These are phyloP conservation scores for Trichosporon asahii DNA, from an alignment of 1,284 basidiomycete species.

Conservation along the genomic window DNA sequence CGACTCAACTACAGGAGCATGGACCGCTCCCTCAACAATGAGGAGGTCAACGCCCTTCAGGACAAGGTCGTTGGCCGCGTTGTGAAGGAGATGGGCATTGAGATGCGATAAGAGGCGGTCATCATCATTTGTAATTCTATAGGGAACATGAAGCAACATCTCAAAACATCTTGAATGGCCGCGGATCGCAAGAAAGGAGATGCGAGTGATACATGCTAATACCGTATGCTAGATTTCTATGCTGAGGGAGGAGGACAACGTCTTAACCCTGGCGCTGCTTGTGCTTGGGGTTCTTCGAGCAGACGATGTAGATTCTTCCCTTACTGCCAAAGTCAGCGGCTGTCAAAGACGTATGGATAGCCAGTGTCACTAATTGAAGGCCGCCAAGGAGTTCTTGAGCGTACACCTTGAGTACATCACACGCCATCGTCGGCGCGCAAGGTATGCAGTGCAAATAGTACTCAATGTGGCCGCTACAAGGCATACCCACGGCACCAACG, in stretches of 20 bases:
- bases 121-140: conserved; percentile 6
- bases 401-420: too few relatives aligned
- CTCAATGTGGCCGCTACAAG: too few relatives aligned
- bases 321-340: conserved; percentile 57
- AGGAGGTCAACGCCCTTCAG: conserved; percentile 81
- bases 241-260: background rate
- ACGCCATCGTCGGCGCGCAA: too few relatives aligned
- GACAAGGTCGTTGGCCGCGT: conserved; percentile 52
- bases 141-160: conserved; percentile 4
- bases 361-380: too few relatives aligned
- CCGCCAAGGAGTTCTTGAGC: too few relatives aligned
- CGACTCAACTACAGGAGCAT: conserved; percentile 93
- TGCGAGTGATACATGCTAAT: conserved; percentile 9
- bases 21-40: conserved; percentile 89
- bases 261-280: conserved; percentile 58
- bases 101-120: conserved; percentile 37
- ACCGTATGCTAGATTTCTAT: conserved; percentile 8
- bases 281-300: conserved; percentile 92
- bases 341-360: conserved; percentile 28
- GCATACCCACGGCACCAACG: too few relatives aligned
- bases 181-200: background rate
- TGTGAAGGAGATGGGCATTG: conserved; percentile 53
- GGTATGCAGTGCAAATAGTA: too few relatives aligned
- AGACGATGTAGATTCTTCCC: conserved; percentile 88
- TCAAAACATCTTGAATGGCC: background rate